Conservation (phyloP, 495 filamentous ascomycete genomes). For the Penicillium daleae region DNA sequence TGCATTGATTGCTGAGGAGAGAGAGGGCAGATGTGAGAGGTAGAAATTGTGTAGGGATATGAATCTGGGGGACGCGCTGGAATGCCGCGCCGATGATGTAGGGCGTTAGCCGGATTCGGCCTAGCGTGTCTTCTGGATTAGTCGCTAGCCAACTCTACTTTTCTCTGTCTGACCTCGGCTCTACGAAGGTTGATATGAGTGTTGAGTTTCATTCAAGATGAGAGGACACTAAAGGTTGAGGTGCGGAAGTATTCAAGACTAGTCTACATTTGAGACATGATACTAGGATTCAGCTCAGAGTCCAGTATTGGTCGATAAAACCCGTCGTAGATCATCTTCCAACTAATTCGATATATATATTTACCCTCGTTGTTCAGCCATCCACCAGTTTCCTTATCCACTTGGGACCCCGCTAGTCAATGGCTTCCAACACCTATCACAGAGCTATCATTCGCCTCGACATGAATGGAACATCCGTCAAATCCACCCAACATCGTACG, state of each 20-base stretch:
- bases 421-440: too few species aligned
- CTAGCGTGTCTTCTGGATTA: conserved; percentile 19
- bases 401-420: too few species aligned
- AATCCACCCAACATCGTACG: too few species aligned
- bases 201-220: neutral
- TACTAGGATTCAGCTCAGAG: neutral
- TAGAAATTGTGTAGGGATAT: conserved; percentile 17
- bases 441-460: too few species aligned
- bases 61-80: conserved; percentile 37
- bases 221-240: neutral
- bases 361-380: too few species aligned
- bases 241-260: too few species aligned
- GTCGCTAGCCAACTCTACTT: neutral
- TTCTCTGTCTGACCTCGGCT: neutral
- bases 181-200: neutral
- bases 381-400: too few species aligned
- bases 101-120: conserved; percentile 25
- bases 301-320: too few species aligned
- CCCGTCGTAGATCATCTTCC: too few species aligned
- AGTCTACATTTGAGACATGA: neutral
- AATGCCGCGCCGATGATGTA: conserved; percentile 38
- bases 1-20: conserved; percentile 9
- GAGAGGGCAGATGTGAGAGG: neutral
- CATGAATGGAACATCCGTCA: too few species aligned
- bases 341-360: too few species aligned